Evolutionary conservation across 208 protist species (phyloP).

Genomic region (Trypanosoma brucei): DNA sequence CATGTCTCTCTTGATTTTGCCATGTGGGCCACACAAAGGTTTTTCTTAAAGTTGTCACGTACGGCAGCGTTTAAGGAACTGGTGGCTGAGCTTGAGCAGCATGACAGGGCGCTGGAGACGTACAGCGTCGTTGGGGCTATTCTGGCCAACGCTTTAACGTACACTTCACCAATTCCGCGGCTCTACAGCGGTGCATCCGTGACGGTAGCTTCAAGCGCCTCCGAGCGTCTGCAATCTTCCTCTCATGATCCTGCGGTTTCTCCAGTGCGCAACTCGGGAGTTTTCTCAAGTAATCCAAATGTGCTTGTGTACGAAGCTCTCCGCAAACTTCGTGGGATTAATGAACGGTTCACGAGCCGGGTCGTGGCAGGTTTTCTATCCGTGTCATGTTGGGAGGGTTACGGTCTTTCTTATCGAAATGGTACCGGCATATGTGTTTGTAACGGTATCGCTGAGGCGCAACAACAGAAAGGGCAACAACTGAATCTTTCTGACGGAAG

Average conservation of each 20-base stretch:
- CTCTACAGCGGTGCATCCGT: conserved; percentile 9
- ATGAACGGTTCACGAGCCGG: conserved; percentile 42
- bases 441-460: background rate
- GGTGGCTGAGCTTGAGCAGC: conserved; percentile 28
- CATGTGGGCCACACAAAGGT: conserved; percentile 56
- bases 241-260: background rate
- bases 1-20: conserved; percentile 57
- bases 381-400: conserved; percentile 23
- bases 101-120: conserved; percentile 36
- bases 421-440: background rate
- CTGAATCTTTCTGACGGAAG: no score
- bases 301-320: conserved; percentile 23
- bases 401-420: background rate
- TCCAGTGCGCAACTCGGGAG: background rate
- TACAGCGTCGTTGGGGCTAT: conserved; percentile 43
- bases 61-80: conserved; percentile 18
- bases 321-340: conserved; percentile 26
- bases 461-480: background rate
- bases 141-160: conserved; percentile 38
- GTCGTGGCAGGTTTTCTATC: conserved; percentile 49
- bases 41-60: conserved; percentile 41
- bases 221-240: background rate
- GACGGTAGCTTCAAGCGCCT: no score
- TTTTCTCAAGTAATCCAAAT: background rate
- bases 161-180: conserved; percentile 34